phyloP scores from a whole-genome alignment of 1,139 yeast genomes.

The Zygoascus hellenicus region DNA sequence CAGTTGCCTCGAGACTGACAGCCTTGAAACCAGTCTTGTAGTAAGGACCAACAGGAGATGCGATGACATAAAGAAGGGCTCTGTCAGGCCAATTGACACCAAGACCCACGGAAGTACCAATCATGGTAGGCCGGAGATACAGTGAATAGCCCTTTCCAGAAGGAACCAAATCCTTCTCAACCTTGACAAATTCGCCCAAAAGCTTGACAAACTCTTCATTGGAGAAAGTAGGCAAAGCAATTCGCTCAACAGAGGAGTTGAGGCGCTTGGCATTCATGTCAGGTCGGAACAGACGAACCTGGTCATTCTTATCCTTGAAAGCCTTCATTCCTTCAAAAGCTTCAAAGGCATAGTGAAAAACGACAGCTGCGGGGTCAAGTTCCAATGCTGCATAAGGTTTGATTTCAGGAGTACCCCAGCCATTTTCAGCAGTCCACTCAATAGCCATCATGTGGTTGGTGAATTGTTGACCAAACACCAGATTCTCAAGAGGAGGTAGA shows the following conservation, averaged over 20 bases:
- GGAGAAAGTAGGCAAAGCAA: slow-evolving; percentile 82
- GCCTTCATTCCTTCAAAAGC: slow-evolving; percentile 97
- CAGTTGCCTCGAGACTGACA: slow-evolving; percentile 87
- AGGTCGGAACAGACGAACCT: slow-evolving; percentile 80
- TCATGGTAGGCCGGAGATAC: slow-evolving; percentile 89
- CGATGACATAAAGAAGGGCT: slow-evolving; percentile 78
- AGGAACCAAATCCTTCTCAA: slow-evolving; percentile 78
- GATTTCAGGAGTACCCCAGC: slow-evolving; percentile 86
- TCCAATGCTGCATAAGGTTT: slow-evolving; percentile 72
- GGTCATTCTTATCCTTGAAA: slow-evolving; percentile 55
- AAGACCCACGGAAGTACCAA: slow-evolving; percentile 81
- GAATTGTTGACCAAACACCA: slow-evolving; percentile 81
- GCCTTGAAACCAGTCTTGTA: slow-evolving; percentile 90
- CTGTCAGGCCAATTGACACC: slow-evolving; percentile 79
- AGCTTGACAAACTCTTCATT: slow-evolving; percentile 66
- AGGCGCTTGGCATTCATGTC: slow-evolving; percentile 87
- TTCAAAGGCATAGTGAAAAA: slow-evolving; percentile 92
- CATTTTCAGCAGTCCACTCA: slow-evolving; percentile 71
- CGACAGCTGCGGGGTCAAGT: slow-evolving; percentile 82
- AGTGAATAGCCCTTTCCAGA: slow-evolving; percentile 80
- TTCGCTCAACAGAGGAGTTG: slow-evolving; percentile 82
- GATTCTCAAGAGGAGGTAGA: slow-evolving; percentile 64
- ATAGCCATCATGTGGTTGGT: slow-evolving; percentile 86
- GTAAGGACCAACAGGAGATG: slow-evolving; percentile 93
- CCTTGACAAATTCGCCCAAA: slow-evolving; percentile 63